These are phyloP conservation scores for Leccinum variicolor DNA, from an alignment of 768 basidiomycete genomes.

Conservation along the genomic window DNA sequence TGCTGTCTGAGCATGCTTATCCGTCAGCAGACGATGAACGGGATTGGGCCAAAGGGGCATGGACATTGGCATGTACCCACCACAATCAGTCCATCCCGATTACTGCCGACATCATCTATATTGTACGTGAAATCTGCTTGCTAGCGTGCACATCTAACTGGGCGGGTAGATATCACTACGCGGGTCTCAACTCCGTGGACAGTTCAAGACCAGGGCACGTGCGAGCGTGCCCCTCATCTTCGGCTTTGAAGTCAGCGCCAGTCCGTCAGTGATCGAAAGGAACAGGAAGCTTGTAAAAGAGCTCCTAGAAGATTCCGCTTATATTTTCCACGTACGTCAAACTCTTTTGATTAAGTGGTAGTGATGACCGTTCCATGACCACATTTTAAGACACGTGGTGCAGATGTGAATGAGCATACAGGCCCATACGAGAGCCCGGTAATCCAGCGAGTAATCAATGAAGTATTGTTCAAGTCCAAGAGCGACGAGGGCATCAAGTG, in stretches of 20 bases:
- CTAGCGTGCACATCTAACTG: background rate
- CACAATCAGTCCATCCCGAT: background rate
- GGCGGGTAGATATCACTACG: background rate
- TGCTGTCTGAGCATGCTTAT: background rate
- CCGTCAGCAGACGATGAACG: background rate
- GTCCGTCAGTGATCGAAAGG: background rate
- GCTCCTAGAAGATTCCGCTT: background rate
- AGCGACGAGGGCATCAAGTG: background rate
- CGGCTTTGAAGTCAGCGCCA: background rate
- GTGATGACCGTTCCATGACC: background rate
- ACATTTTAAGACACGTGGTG: background rate
- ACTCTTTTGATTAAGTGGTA: background rate
- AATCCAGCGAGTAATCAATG: background rate
- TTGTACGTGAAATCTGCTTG: background rate
- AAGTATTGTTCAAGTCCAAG: background rate
- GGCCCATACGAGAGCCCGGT: background rate
- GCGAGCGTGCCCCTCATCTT: background rate
- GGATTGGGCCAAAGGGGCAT: background rate
- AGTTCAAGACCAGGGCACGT: background rate
- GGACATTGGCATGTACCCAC: background rate
- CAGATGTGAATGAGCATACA: background rate
- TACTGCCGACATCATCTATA: background rate
- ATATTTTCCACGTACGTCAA: background rate
- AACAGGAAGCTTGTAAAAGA: background rate
- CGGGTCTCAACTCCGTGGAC: background rate